Conservation (phyloP, 208 protist genomes). For the Leishmania arabica region DNA sequence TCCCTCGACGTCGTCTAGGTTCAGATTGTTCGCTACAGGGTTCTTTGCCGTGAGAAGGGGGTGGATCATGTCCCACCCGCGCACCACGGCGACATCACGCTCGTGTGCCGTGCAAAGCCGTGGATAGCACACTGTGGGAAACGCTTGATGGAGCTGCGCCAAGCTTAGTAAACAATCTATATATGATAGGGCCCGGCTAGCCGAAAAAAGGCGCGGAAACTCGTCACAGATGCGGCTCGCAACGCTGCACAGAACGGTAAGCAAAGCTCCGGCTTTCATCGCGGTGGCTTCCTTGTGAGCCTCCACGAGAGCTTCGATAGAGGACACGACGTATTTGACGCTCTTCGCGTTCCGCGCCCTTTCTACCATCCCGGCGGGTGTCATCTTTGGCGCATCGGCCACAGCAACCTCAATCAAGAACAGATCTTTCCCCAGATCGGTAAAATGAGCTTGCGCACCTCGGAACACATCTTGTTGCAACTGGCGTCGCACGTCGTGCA, state of each 20-base stretch:
- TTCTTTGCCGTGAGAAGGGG: constrained; percentile 31
- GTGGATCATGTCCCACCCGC: constrained; percentile 36
- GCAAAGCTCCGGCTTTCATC: constrained; percentile 58
- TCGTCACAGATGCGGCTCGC: constrained; percentile 74
- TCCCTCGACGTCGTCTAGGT: constrained; percentile 80
- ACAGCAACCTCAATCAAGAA: constrained; percentile 86
- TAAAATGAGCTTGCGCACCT: constrained; percentile 55
- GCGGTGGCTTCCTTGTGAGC: constrained; percentile 62
- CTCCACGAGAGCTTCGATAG: constrained; percentile 48
- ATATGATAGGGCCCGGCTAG: constrained; percentile 67
- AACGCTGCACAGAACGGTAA: constrained; percentile 64
- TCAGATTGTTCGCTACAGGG: constrained; percentile 71
- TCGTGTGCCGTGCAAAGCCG: constrained; percentile 5
- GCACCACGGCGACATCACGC: constrained; percentile 15
- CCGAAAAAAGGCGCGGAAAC: constrained; percentile 60
- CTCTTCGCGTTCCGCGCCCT: constrained; percentile 63
- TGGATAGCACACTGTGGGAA: constrained; percentile 35
- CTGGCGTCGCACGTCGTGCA: constrained; percentile 50
- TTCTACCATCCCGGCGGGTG: constrained; percentile 63
- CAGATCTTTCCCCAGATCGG: constrained; percentile 81
- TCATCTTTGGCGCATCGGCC: constrained; percentile 43
- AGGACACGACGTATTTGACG: constrained; percentile 70
- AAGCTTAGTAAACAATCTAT: constrained; percentile 84
- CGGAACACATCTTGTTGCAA: constrained; percentile 56
- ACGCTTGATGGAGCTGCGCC: constrained; percentile 34